Evolutionary conservation across 176 grass and related monocot species (phyloP), one percentile per base, ranked within the genome.

Genomic region (Chloris gayana): DNA sequence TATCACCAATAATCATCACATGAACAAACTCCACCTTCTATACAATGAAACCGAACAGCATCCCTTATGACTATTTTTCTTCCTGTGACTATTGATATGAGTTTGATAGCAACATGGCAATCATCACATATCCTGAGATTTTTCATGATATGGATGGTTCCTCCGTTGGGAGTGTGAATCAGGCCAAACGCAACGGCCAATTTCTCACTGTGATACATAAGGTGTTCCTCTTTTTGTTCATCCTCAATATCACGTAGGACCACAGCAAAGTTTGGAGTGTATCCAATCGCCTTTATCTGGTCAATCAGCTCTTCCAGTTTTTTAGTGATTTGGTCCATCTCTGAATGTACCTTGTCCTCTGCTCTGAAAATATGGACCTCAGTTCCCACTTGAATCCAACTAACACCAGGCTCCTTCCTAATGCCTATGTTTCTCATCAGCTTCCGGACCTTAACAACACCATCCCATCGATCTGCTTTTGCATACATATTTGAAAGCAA

Each of bases 401-500:
- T 93, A 80, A 93, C 85, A 44, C 90, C 90, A 78, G 93, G 90
- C 49, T 90, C 79, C 71, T 97, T 97, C 85, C 89, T 91, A 78
- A 97, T 68, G 6, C 81, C 84, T 75, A 44, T 88, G 73, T 91
- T 73, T 67, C 80, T 93, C 90, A 97, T 97, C 70, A 91, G 69
- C 71, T 88, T 88, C 50, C 88, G 66, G 6, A 93, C 82, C 67
- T 88, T 97, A 24, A 88, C 80, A 10, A 93, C 93, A 6, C 85
- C 90, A 71, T 96, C 93, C 88, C 93, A 96, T 80, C 88, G 59
- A 47, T 92, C 88, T 70, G 85, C 87, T 88, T 93, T 96, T 34
- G 93, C 90, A 83, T 93, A 96, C 93, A 93, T 93, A 50, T 96
- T 93, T 46, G 93, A 96, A 41, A 96, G 69, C 65, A 90, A 79